Conservation (phyloP, 176 grass and related monocot species). For the Rhynchospora tenuis region DNA sequence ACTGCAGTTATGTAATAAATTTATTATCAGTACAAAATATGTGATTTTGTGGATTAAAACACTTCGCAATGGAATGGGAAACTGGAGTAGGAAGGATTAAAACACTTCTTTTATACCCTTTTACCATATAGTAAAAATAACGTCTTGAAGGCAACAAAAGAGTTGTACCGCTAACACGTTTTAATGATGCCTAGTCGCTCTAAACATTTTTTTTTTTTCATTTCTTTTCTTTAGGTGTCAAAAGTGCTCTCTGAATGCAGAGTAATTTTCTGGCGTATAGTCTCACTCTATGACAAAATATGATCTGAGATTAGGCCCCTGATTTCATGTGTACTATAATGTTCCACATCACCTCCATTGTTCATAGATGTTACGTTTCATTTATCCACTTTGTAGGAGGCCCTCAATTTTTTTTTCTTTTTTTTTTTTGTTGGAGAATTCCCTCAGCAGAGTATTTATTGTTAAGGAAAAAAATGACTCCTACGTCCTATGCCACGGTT, state of each 20-base stretch:
- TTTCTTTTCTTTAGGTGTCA: not conserved
- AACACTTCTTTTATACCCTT: too few relatives aligned
- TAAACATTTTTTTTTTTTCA: not conserved
- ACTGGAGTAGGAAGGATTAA: too few relatives aligned
- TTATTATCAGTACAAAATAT: not conserved
- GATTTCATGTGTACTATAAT: not conserved
- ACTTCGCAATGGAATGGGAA: not conserved
- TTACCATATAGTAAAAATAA: too few relatives aligned
- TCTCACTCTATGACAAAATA: not conserved
- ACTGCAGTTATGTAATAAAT: not conserved
- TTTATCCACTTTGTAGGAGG: not conserved
- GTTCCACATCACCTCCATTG: constrained; percentile 1
- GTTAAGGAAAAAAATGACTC: too few relatives aligned
- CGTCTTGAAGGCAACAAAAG: too few relatives aligned
- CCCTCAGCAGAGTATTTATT: too few relatives aligned
- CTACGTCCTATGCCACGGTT: too few relatives aligned
- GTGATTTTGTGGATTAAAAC: not conserved
- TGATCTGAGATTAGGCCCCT: not conserved
- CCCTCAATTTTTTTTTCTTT: not conserved
- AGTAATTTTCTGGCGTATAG: not conserved
- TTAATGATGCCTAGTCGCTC: not conserved
- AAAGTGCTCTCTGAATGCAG: not conserved
- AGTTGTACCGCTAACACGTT: not conserved
- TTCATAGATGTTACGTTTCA: constrained; percentile 2
- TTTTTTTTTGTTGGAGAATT: too few relatives aligned